Percentiles rank a stretch among this genome's conserved stretches.
phyloP scores from a whole-genome alignment of 192 early-diverging fungal species.

The Backusella mclennaniae region DNA sequence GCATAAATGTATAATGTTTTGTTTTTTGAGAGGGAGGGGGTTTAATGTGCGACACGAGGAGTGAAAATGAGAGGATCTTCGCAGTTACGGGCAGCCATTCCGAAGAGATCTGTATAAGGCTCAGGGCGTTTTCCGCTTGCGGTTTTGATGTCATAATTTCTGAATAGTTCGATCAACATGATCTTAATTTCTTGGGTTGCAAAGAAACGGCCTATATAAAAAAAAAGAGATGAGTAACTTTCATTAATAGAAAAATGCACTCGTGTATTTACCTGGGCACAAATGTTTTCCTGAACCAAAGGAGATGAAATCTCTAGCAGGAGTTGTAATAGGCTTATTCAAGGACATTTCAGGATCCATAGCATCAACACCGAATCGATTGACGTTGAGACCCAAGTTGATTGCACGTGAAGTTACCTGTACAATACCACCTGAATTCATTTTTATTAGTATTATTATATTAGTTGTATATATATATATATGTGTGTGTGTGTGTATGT shows the following conservation, averaged over 20 bases:
- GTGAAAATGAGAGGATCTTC: constrained; percentile 16
- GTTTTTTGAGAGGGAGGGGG: neutral
- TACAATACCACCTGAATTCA: constrained; percentile 12
- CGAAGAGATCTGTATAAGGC: constrained; percentile 9
- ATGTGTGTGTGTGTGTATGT: too few relatives aligned
- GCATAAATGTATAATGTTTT: neutral
- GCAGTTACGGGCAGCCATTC: constrained; percentile 10
- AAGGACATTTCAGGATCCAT: constrained; percentile 14
- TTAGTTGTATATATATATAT: too few relatives aligned
- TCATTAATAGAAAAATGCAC: neutral
- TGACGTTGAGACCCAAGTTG: constrained; percentile 14
- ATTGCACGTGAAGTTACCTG: constrained; percentile 7
- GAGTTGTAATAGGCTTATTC: neutral
- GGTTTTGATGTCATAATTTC: constrained; percentile 14
- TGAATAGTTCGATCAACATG: constrained; percentile 4
- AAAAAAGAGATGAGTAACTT: neutral
- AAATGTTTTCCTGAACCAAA: constrained; percentile 25
- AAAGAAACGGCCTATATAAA: constrained; percentile 20
- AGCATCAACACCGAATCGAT: neutral
- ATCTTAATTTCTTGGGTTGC: constrained; percentile 32
- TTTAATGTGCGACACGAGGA: neutral
- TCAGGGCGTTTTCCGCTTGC: constrained; percentile 7
- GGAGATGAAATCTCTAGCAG: constrained; percentile 13
- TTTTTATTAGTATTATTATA: neutral
- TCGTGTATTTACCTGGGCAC: constrained; percentile 21